Base-by-base conservation (phyloP, 108 stramenopile genomes). In the Pelagomonas calceolata region DNA sequence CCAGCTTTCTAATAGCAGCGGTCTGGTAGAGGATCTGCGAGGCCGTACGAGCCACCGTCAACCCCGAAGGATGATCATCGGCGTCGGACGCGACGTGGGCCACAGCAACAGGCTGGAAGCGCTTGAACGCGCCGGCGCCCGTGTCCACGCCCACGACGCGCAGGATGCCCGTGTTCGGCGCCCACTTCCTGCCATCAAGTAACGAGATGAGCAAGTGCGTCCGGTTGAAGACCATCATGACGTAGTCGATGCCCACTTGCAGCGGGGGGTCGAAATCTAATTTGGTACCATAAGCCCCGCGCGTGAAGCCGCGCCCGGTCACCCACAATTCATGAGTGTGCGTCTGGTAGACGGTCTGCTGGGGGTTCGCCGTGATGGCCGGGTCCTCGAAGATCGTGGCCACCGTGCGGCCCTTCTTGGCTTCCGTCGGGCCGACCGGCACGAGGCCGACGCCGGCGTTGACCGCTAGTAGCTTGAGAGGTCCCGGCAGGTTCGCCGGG, bases 371-470 rank as follows among this genome's bases (percentile, higher is more conserved):
- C 39, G 39, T 12, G 51, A 60, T 16, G 21, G 51, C 18, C 51
- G 51, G 51, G 51, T 63, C 7, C 66, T 66, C 75, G 37, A 73
- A 81, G 30, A 81, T 76, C 4, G 67, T 81, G 21, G 80, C 80
- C 29, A 81, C 73, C 75, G 67, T 76, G 21, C 79, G 71, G n/a
- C 80, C 80, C 30, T 73, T 36, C 70, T 79, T 79, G 17, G 76
- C 70, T 0, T 34, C 65, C 32, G 80, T 79, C 1, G 80, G 71
- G 34, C 80, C 80, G 34, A 81, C 78, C 16, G 80, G 71, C 30
- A 81, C 79, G 65, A 64, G 80, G 45, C 79, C 80, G 30, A 68
- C 75, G 30, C 79, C 80, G 34, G 73, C 68, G 32, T 81, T 73
- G 30, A 79, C 79, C 12, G 80, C 79, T 16, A 81, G 78, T 5